Evolutionary conservation across 169 alveolate genomes (phyloP).

Genomic region (Babesia gibsoni): DNA sequence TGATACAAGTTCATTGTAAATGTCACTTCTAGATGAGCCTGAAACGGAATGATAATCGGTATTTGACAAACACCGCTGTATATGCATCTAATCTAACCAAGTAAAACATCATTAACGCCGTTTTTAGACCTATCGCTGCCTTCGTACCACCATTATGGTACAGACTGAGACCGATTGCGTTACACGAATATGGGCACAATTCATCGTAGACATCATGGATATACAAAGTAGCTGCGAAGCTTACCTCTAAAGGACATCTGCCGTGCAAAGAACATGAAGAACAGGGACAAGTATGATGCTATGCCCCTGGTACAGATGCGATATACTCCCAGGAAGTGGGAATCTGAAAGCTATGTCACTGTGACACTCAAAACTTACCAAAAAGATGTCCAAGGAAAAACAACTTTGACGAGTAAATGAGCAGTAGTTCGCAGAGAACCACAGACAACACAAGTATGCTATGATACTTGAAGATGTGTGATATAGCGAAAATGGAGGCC

Average conservation of each 20-base stretch:
- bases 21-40: constrained; percentile 2
- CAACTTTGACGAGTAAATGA: not conserved
- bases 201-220: too few species aligned
- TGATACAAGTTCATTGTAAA: not conserved
- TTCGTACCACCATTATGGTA: too few species aligned
- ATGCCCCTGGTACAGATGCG: constrained; percentile 8
- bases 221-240: not conserved
- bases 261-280: constrained; percentile 8
- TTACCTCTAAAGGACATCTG: constrained; percentile 46
- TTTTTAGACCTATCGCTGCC: too few species aligned
- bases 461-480: constrained; percentile 34
- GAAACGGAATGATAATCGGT: not conserved
- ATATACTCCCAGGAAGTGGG: not conserved
- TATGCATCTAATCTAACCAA: too few species aligned
- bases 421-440: constrained; percentile 6
- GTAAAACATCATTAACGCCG: too few species aligned
- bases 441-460: constrained; percentile 21
- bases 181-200: too few species aligned
- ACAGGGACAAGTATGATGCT: constrained; percentile 28
- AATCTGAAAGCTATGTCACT: not conserved
- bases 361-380: not conserved
- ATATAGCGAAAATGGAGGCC: constrained; percentile 20
- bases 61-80: too few species aligned
- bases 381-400: not conserved
- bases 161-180: too few species aligned